A percentile compares a stretch with the other conserved stretches of the same genome.
phyloP scores from a whole-genome alignment of 805 yeast genomes.

The Tetrapisispora pingtungensis region DNA sequence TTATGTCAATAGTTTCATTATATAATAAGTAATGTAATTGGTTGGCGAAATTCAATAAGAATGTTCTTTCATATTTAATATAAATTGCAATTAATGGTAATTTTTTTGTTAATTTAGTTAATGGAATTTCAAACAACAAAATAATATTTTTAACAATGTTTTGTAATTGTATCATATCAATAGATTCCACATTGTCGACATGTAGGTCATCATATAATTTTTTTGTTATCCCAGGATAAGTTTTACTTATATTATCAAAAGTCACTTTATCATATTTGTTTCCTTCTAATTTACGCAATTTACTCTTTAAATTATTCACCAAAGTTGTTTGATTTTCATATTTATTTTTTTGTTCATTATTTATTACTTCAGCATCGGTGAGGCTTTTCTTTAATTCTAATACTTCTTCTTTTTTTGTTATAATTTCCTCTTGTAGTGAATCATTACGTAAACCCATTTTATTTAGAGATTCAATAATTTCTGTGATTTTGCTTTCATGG shows the following conservation, averaged over 20 bases:
- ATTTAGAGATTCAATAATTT: slow-evolving; percentile 2
- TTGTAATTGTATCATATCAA: slow-evolving; percentile 25
- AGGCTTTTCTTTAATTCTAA: background rate
- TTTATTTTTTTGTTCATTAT: background rate
- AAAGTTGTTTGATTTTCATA: background rate
- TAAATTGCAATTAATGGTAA: slow-evolving; percentile 21
- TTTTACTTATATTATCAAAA: slow-evolving; percentile 6
- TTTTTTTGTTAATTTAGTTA: slow-evolving; percentile 18
- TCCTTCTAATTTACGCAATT: slow-evolving; percentile 13
- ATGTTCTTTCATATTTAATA: slow-evolving; percentile 20
- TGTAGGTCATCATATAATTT: slow-evolving; percentile 11
- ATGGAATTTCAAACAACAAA: slow-evolving; percentile 27
- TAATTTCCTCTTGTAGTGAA: background rate
- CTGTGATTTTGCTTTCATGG: slow-evolving; percentile 5
- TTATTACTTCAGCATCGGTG: background rate
- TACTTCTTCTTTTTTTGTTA: background rate
- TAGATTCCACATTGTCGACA: slow-evolving; percentile 20
- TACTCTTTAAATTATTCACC: slow-evolving; percentile 1
- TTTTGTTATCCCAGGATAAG: slow-evolving; percentile 21
- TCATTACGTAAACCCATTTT: background rate
- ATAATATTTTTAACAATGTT: slow-evolving; percentile 30
- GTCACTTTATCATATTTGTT: slow-evolving; percentile 16
- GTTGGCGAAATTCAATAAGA: slow-evolving; percentile 26
- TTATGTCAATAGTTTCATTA: slow-evolving; percentile 21
- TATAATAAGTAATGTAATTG: slow-evolving; percentile 27